Evolutionary conservation across 306 rosid genomes (phyloP), one percentile per base, ranked within the genome.

Genomic region (Cucumis hystrix): DNA sequence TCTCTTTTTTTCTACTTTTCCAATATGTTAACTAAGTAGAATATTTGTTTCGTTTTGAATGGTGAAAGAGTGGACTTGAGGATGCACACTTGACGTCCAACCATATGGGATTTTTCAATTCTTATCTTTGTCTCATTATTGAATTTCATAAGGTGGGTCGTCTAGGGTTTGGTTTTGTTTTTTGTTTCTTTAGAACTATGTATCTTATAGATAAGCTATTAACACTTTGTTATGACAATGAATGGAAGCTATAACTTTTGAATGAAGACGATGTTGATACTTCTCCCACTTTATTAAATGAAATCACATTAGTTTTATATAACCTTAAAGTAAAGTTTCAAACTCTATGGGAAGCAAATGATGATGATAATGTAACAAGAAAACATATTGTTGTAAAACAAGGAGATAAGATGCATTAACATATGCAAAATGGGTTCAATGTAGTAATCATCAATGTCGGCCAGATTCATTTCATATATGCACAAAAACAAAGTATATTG

Each of bases 381-480:
- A 45, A 70, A 70, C 75, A 70, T 70, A 57, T 45, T 68, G 55
- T 68, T 23, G 20, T 45, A 21, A 13, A 70, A 47, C 23, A 6
- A 45, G 57, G 58, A 70, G 75, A 23, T 43, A 8, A 14, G 75
- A 45, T 72, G 43, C 76, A 72, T 72, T 72, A 72, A 28, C 61
- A 72, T 28, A 25, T 49, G 16, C 61, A 49, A 33, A 33, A 21
- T 49, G 61, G 17, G 17, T 67, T 51, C 59, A 25, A 0, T 25
- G 16, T 14, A 41, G 61, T 72, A 49, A 72, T 72, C 76, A 47
- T 72, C 23, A 25, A 49, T 72, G 76, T 72, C 60, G 61, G 76
- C 17, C 28, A 72, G 76, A 35, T 72, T 72, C 76, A 72, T 72
- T 51, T 72, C 43, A 49, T 43, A 25, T 49, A 28, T 47, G 76